Conservation (phyloP, 768 basidiomycete species). For the Rhodotorula paludigena region DNA sequence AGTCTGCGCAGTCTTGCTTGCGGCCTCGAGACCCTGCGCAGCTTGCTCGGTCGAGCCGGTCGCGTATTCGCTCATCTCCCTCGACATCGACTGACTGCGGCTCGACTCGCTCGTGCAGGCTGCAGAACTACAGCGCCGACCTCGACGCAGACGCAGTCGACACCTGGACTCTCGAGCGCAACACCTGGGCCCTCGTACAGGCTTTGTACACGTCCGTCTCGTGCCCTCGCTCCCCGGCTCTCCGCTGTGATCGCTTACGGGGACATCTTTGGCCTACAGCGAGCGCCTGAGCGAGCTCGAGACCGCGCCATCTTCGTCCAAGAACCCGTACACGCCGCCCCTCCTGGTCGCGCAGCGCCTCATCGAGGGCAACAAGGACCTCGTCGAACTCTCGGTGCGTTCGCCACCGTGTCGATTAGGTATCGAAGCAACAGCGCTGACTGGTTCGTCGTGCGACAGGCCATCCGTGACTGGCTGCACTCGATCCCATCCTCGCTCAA, state of each 20-base stretch:
- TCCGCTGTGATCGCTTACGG: too few relatives aligned
- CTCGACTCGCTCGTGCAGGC: not conserved
- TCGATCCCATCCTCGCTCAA: slow-evolving; percentile 52
- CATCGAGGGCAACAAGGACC: slow-evolving; percentile 62
- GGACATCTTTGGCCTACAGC: slow-evolving; percentile 4
- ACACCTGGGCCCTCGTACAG: slow-evolving; percentile 77
- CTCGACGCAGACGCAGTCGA: slow-evolving; percentile 55
- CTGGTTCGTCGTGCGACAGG: slow-evolving; percentile 10
- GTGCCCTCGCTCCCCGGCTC: not conserved
- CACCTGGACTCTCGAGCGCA: slow-evolving; percentile 64
- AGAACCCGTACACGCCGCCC: slow-evolving; percentile 76
- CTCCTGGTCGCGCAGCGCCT: slow-evolving; percentile 68
- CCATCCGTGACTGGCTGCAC: slow-evolving; percentile 80
- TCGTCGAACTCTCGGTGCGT: slow-evolving; percentile 65
- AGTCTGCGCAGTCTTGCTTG: not conserved
- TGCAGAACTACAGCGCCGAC: slow-evolving; percentile 1
- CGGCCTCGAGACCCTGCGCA: too few relatives aligned
- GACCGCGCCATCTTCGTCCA: slow-evolving; percentile 33
- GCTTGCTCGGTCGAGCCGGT: too few relatives aligned
- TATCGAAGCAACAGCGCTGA: not conserved
- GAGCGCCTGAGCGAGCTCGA: slow-evolving; percentile 14
- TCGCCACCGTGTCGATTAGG: not conserved
- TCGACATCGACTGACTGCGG: not conserved
- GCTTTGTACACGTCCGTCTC: slow-evolving; percentile 57
- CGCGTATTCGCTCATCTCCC: too few relatives aligned